These are phyloP conservation scores for Xylaria flabelliformis DNA, from an alignment of 495 filamentous ascomycete genomes.

Conservation along the genomic window DNA sequence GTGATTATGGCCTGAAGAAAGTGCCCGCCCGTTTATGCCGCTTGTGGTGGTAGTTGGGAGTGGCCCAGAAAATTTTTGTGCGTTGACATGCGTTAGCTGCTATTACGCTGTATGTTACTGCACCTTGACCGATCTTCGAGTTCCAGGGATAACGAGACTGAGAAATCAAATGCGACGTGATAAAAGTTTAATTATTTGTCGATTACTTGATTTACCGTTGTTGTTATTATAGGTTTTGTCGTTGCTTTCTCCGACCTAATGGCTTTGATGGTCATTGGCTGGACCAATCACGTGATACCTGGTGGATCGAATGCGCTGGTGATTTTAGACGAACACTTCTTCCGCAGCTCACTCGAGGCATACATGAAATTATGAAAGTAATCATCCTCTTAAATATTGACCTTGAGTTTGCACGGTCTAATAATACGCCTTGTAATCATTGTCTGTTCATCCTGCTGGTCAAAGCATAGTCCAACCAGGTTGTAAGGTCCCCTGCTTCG, in stretches of 20 bases:
- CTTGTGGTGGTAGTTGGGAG: neutral
- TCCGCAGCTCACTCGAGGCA: neutral
- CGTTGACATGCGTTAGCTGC: neutral
- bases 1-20: neutral
- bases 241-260: neutral
- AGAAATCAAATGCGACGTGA: neutral
- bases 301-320: neutral
- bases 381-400: neutral
- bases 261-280: conserved; percentile 5
- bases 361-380: neutral
- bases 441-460: conserved; percentile 32
- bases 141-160: neutral
- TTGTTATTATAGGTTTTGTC: neutral
- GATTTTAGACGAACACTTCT: neutral
- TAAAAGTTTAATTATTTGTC: neutral
- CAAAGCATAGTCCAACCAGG: conserved; percentile 64
- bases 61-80: conserved; percentile 32
- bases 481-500: conserved; percentile 61
- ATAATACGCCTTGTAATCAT: neutral
- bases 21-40: neutral
- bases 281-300: conserved; percentile 23
- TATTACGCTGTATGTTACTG: neutral
- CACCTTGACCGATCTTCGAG: neutral
- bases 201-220: conserved; percentile 9
- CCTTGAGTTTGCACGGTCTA: neutral